Base-by-base conservation (phyloP, 768 basidiomycete genomes). In the Xerocomus spinulosus region DNA sequence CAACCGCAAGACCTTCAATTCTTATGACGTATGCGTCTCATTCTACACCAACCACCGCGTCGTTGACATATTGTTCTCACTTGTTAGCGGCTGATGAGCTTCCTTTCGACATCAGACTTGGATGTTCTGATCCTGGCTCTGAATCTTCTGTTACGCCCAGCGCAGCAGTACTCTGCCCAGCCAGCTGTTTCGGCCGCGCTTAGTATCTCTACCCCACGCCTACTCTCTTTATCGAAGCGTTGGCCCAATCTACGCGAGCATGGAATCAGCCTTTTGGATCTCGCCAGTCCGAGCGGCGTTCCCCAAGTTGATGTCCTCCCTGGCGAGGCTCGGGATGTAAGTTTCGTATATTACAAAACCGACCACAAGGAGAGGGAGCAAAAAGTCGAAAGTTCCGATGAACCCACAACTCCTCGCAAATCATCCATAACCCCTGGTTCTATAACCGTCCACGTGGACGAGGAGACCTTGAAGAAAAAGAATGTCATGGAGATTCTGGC, bases 1-100 rank as follows among this genome's bases (percentile, higher is more conserved):
- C 33, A 98, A 95, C 65, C 76, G 96, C 61, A 98, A 97, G 73
- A 88, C 93, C 49, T 99, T 86, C 70, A 84, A 81, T 51, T 95
- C 92, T 4, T 99, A 96, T 68, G 96, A 99, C 66, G 95, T 98
- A 69, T 69, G 92, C 73, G 33, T 37, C 28, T n/a, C 44, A 45
- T 37, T 53, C 34, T 20, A 23, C 20, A 9, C 20, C 9, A 5
- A 40, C 1, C 38, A 9, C 20, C 20, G 26, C 42, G 42, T 39
- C 33, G 15, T 45, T 54, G 28, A 60, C 32, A 18, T 37, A 18
- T 26, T 49, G 29, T 37, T 44, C 18, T 42, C 38, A 47, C 52
- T 40, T 43, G 33, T 14, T 62, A 99, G 95, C 88, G 93, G 51
- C 73, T 97, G 54, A 92, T 90, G 67, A 85, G 86, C 61, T 75